Evolutionary conservation across 2,329 filamentous ascomycete species (phyloP), one percentile per base, ranked within the genome.

Genomic region (Chrysoporthe deuterocubensis): DNA sequence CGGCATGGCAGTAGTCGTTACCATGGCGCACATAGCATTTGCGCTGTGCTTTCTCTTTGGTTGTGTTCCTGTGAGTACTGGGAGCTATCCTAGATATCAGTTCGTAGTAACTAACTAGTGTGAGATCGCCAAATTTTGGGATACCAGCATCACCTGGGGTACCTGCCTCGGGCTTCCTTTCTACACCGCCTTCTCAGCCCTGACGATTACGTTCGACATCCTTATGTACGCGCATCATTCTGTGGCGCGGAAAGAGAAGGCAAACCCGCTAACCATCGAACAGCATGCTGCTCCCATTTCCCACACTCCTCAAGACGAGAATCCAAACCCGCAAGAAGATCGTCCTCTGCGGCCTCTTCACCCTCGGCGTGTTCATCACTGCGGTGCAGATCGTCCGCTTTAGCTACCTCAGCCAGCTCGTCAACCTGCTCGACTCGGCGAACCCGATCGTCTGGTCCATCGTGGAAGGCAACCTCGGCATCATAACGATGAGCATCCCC

Each of bases 371-470:
- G 63, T 85, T 86, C 75, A 80, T 85, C 56, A 84, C 81, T 5
- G 70, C 83, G 59, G 83, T 85, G 66, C 83, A 85, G 71, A 80
- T 84, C 66, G 78, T 86, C 68, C 83, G 83, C 16, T 82, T 85
- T 67, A 78, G 81, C 66, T 84, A 81, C n/a, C 80, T 86, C 69
- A 76, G 77, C 48, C 78, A 75, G 16, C 78, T 85, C 3, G 70
- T 73, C 43, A 81, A 81, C 71, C 82, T 82, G 67, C 78, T 81
- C 44, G 81, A 85, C 73, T 82, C 79, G 2, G 76, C 80, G 11
- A 81, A 82, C 7, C 79, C 62, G 6, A 67, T 67, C 14, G 62
- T 54, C 42, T 69, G 67, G 67, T 69, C 67, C 4, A 42, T 64
- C 1, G 57, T 69, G 2, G 67, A 69, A 34, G 50, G 59, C 16